Base-by-base conservation (phyloP, 2,329 filamentous ascomycete species). In the Davidsoniella australis region DNA sequence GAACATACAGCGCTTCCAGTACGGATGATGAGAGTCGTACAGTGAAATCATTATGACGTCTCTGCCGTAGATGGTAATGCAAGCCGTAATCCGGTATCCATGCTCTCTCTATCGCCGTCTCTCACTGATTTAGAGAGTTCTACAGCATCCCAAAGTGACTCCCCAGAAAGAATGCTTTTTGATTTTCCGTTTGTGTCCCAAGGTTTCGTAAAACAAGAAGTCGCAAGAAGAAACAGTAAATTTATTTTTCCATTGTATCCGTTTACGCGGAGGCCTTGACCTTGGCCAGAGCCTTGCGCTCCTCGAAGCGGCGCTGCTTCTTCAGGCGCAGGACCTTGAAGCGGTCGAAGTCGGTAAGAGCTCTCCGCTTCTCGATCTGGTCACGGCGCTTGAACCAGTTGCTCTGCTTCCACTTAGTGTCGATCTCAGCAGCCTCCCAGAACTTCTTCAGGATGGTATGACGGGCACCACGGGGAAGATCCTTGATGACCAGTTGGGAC, bases 241-340 rank as follows among this genome's bases (percentile, higher is more conserved):
- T 53, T 53, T 51, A 53, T 50, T 62, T 64, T 62, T 61, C 64
- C 59, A 63, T 67, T 66, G 55, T 57, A 58, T 47, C 56, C 57
- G 63, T 66, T 71, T 83, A 85, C 68, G 83, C 81, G 62, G 81
- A 72, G 62, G 83, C 81, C 75, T 83, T 84, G 72, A 94, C 74
- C 80, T 94, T 94, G 67, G 87, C 85, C 66, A 93, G 76, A 64
- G 85, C 82, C 83, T 95, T 96, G 73, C 83, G 83, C 72, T 94
- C 82, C 78, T 95, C 88, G 74, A 93, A 96, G 68, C 88, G 85
- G 69, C 88, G 85, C 82, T 95, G 88, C 82, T 98, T 98, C 83
- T 89, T 93, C 73, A 96, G 77, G 71, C 89, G 82, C 80, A 96
- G 77, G 63, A 96, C 91, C 85, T 98, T 95, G 86, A 96, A 98